phyloP scores from a whole-genome alignment of 768 basidiomycete species.

The Auricularia sp. region DNA sequence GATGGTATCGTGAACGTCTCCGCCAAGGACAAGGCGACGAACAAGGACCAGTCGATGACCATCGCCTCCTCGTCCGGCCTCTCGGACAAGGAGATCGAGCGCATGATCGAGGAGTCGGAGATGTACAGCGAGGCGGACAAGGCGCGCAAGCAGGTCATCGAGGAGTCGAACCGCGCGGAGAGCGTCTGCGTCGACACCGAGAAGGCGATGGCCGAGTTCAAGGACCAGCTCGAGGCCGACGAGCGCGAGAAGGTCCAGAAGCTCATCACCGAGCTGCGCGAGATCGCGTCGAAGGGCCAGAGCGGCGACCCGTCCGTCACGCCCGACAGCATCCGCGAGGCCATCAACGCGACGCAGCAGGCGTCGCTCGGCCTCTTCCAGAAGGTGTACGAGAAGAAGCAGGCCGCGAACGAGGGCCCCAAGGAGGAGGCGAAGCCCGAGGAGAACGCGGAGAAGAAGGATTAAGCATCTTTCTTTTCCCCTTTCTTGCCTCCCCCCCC shows the following conservation, averaged over 20 bases:
- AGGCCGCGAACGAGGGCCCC: conserved; percentile 40
- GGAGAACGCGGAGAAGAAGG: conserved; percentile 65
- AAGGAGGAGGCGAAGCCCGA: conserved; percentile 25
- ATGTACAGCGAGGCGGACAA: conserved; percentile 90
- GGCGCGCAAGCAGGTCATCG: conserved; percentile 75
- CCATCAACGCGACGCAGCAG: conserved; percentile 88
- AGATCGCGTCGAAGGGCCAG: conserved; percentile 83
- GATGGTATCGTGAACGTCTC: conserved; percentile 96
- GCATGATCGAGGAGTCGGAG: conserved; percentile 93
- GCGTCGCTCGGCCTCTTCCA: conserved; percentile 96
- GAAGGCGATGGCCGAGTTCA: conserved; percentile 97
- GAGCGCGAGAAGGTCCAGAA: conserved; percentile 93
- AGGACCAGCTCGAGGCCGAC: conserved; percentile 83
- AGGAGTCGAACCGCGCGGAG: conserved; percentile 94
- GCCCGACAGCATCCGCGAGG: conserved; percentile 81
- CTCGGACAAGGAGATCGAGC: conserved; percentile 91
- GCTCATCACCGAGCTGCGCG: conserved; percentile 78
- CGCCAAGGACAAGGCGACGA: conserved; percentile 89
- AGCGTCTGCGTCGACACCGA: conserved; percentile 90
- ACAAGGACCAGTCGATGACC: conserved; percentile 91
- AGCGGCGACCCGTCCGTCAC: conserved; percentile 71
- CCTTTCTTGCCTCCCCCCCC: background rate
- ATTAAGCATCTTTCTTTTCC: conserved; percentile 33
- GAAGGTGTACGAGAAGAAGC: conserved; percentile 90
- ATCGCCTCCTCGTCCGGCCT: conserved; percentile 96